Base-by-base conservation (phyloP, 345 rosid species). In the Lepidium sativum region DNA sequence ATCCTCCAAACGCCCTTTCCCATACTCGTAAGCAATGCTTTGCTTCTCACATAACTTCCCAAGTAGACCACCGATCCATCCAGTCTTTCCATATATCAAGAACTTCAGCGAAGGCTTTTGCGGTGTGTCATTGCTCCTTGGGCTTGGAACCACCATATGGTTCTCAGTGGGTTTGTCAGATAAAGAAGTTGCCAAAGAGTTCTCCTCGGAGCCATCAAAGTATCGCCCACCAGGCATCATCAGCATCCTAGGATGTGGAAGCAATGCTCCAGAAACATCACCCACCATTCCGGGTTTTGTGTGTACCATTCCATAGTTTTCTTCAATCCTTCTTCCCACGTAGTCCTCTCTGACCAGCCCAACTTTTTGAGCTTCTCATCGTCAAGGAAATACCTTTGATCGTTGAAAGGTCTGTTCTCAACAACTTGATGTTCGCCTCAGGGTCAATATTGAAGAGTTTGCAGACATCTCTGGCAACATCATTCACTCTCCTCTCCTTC, bases 171-270 rank as follows among this genome's bases (percentile, higher is more conserved):
- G 66, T 61, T 58, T 78, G 6, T 35, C 65, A 6, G 87, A 65
- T 7, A 53, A 41, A 27, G 63, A 52, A 6, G 80, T 71, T 32
- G 70, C 75, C 25, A 69, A 53, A 60, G 81, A 77, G 61, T 65
- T 55, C 81, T 89, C 77, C 77, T 78, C 91, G 45, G 80, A 79
- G 15, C 85, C 82, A 68, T 90, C 95, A 71, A 85, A 88, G 55
- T 83, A 85, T 31, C 92, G 66, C 49, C 97, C 97, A 54, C 97
- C 95, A 49, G 97, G 95, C 95, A 90, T 87, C 95, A 90, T 83
- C 72, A 87, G 59, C 97, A 87, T 90, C 75, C 95, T 80, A 3
- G 95, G 97, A 65, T 90, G 97, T 61, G 95, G 97, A 81, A 90
- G 92, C 69, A 90, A 55, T 6, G 97, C 97, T 20, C 97, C 97